Conservation (phyloP, 2,329 filamentous ascomycete genomes). For the Stemphylium lycopersici region DNA sequence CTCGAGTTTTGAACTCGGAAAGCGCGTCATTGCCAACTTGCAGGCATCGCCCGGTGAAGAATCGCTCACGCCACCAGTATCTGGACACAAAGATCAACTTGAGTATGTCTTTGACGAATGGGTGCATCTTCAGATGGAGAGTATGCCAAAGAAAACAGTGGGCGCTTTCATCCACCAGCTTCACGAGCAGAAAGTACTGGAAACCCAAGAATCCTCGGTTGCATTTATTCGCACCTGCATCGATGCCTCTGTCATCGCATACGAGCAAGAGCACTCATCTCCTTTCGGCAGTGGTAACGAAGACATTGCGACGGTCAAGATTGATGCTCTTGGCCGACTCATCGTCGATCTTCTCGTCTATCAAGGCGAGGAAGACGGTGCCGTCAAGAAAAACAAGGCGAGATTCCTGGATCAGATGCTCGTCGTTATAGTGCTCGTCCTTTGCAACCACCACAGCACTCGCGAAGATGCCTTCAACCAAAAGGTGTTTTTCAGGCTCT, state of each 20-base stretch:
- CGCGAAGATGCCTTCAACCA: conserved; percentile 83
- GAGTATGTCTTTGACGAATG: conserved; percentile 97
- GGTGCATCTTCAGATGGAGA: conserved; percentile 81
- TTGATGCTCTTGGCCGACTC: conserved; percentile 84
- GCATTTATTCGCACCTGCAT: conserved; percentile 81
- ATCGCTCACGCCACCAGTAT: conserved; percentile 61
- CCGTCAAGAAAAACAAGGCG: conserved; percentile 67
- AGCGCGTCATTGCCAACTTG: conserved; percentile 72
- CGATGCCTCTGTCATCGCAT: conserved; percentile 78
- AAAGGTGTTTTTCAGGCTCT: conserved; percentile 87
- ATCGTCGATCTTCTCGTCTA: conserved; percentile 77
- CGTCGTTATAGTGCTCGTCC: conserved; percentile 76
- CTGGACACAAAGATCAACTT: conserved; percentile 77
- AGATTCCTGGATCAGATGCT: conserved; percentile 79
- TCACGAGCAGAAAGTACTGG: conserved; percentile 74
- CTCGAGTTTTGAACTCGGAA: conserved; percentile 67
- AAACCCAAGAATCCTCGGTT: conserved; percentile 75
- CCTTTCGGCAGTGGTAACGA: conserved; percentile 62
- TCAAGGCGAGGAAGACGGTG: conserved; percentile 65
- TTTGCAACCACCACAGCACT: conserved; percentile 84
- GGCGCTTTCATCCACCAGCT: conserved; percentile 84
- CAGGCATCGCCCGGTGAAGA: conserved; percentile 63
- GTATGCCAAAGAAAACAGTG: conserved; percentile 73
- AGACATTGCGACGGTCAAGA: conserved; percentile 65
- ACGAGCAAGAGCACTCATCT: conserved; percentile 71